These are phyloP conservation scores for Leptographium flavum DNA, from an alignment of 2,329 filamentous ascomycete species.

Conservation along the genomic window DNA sequence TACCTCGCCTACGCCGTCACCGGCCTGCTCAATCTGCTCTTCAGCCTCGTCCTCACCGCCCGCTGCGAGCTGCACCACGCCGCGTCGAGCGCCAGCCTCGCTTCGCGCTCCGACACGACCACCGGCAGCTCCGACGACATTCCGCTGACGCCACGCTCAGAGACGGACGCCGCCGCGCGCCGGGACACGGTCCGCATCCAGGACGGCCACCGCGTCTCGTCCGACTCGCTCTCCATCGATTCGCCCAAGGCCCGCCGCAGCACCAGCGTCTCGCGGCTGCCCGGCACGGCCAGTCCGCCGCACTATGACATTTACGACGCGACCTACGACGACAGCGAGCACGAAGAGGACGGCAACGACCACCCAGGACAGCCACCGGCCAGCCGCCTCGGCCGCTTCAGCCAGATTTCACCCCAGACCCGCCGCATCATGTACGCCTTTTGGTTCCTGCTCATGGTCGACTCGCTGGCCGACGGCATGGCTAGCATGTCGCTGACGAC, in stretches of 20 bases:
- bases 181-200: constrained; percentile 3
- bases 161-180: background rate
- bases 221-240: background rate
- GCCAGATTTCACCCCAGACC: constrained; percentile 43
- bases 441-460: constrained; percentile 49
- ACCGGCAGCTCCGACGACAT: constrained; percentile 8
- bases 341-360: background rate
- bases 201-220: background rate
- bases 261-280: background rate
- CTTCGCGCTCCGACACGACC: constrained; percentile 9
- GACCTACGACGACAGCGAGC: constrained; percentile 4
- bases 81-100: constrained; percentile 13
- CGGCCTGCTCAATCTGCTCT: constrained; percentile 34
- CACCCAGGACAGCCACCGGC: background rate
- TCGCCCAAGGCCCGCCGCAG: background rate
- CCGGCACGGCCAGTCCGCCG: background rate
- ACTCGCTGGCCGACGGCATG: constrained; percentile 54
- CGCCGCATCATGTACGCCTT: constrained; percentile 46
- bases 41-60: constrained; percentile 30
- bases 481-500: constrained; percentile 41
- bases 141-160: background rate
- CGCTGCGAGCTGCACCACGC: constrained; percentile 31
- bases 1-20: constrained; percentile 45
- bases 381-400: constrained; percentile 20
- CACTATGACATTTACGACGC: background rate